Conservation (phyloP, 805 yeast genomes). For the Yarrowia bubula region DNA sequence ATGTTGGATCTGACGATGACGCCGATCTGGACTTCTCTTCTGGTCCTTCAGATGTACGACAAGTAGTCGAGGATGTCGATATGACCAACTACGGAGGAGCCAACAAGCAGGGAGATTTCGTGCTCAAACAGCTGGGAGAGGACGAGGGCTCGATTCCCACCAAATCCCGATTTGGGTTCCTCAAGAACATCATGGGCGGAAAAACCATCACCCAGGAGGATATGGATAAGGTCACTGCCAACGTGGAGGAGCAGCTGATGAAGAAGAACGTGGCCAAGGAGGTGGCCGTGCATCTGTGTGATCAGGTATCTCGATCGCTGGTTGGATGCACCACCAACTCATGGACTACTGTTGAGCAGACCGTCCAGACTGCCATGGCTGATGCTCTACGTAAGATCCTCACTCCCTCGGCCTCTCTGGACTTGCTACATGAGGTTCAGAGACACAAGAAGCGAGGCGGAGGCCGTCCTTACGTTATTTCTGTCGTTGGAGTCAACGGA, state of each 20-base stretch:
- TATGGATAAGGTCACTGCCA: slow-evolving; percentile 59
- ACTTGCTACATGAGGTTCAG: slow-evolving; percentile 78
- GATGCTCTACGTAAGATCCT: slow-evolving; percentile 64
- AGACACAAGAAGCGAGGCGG: slow-evolving; percentile 38
- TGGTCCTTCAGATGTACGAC: slow-evolving; percentile 31
- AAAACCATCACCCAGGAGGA: slow-evolving; percentile 63
- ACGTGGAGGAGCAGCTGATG: slow-evolving; percentile 72
- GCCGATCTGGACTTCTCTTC: slow-evolving; percentile 57
- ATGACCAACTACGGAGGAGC: slow-evolving; percentile 44
- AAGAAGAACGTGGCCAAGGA: slow-evolving; percentile 89
- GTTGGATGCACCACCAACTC: slow-evolving; percentile 68
- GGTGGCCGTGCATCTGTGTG: slow-evolving; percentile 71
- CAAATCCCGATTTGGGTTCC: slow-evolving; percentile 50
- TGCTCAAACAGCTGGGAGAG: slow-evolving; percentile 60
- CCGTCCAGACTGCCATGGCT: slow-evolving; percentile 61
- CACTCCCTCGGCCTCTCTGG: slow-evolving; percentile 90
- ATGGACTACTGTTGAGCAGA: slow-evolving; percentile 70
- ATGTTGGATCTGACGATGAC: slow-evolving; percentile 42
- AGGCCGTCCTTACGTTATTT: slow-evolving; percentile 79
- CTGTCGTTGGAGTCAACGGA: slow-evolving; percentile 97
- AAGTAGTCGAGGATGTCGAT: slow-evolving; percentile 35
- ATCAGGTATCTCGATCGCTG: slow-evolving; percentile 65
- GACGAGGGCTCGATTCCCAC: slow-evolving; percentile 44
- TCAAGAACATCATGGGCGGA: slow-evolving; percentile 65
- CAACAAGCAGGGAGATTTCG: slow-evolving; percentile 55